Conservation (phyloP, 371 early-diverging fungal species). For the Mucor ambiguus region DNA sequence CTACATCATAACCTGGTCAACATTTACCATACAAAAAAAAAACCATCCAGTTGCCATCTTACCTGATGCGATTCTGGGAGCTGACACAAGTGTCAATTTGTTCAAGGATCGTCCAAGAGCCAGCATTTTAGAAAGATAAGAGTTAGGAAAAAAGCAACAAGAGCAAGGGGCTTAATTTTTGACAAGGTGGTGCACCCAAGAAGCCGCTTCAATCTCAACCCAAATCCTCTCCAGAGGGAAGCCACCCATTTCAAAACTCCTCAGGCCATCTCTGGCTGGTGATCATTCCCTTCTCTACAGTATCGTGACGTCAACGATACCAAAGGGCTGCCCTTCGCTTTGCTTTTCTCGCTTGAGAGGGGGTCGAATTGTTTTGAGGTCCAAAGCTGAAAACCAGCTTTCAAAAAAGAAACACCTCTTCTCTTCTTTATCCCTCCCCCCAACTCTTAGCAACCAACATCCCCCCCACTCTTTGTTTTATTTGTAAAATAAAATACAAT, state of each 20-base stretch:
- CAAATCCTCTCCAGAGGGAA: too few species aligned
- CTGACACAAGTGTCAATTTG: slow-evolving; percentile 24
- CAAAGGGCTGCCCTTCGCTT: not conserved
- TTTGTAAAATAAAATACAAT: slow-evolving; percentile 12
- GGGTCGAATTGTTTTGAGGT: slow-evolving; percentile 4
- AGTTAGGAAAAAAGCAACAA: not conserved
- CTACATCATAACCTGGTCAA: not conserved
- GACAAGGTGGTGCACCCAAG: slow-evolving; percentile 14
- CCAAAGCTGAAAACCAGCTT: not conserved
- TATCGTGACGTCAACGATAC: not conserved
- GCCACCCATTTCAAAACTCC: slow-evolving; percentile 1
- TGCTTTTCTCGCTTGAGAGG: not conserved
- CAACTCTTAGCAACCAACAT: slow-evolving; percentile 10
- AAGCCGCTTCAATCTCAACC: slow-evolving; percentile 1
- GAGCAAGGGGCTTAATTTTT: slow-evolving; percentile 21
- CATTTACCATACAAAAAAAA: not conserved
- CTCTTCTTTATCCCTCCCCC: slow-evolving; percentile 5
- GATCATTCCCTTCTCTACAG: not conserved
- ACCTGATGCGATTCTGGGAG: slow-evolving; percentile 18
- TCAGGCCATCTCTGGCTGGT: not conserved
- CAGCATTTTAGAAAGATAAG: slow-evolving; percentile 20
- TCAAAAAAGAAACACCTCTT: slow-evolving; percentile 7
- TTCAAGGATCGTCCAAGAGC: slow-evolving; percentile 37
- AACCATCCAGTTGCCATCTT: not conserved
- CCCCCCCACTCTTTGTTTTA: slow-evolving; percentile 20